A percentile compares a stretch with the other conserved stretches of the same genome.
phyloP scores from a whole-genome alignment of 2,329 filamentous ascomycete species.

The Claviceps sp. region DNA sequence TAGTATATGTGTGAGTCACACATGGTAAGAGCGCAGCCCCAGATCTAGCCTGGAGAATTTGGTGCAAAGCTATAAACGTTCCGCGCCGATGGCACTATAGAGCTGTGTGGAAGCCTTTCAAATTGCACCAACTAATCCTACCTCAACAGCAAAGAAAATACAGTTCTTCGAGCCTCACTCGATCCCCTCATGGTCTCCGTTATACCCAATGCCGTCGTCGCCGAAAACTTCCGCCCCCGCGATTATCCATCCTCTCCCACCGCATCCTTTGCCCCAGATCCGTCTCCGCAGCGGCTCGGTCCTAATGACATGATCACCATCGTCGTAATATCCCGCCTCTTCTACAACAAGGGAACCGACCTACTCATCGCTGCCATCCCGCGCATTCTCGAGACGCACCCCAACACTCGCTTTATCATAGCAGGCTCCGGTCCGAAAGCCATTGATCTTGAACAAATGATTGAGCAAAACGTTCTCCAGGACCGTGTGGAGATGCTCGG shows the following conservation, averaged over 20 bases:
- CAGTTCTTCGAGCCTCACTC: conserved; percentile 81
- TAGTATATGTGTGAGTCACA: conserved; percentile 96
- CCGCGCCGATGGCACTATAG: too few relatives aligned
- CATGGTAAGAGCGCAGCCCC: conserved; percentile 48
- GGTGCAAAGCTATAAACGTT: too few relatives aligned
- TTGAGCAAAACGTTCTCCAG: conserved; percentile 87
- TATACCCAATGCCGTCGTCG: conserved; percentile 93
- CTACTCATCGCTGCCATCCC: conserved; percentile 93
- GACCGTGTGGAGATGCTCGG: conserved; percentile 89
- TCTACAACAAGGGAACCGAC: conserved; percentile 98
- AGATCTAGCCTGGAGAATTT: background rate
- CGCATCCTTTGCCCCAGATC: conserved; percentile 26
- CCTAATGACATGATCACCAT: conserved; percentile 86
- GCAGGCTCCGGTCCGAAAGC: conserved; percentile 92
- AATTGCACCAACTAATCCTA: background rate
- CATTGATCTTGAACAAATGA: conserved; percentile 96
- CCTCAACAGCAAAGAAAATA: conserved; percentile 77
- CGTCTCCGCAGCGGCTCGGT: conserved; percentile 54
- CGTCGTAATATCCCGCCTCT: conserved; percentile 90
- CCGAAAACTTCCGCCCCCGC: conserved; percentile 79
- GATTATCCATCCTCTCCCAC: conserved; percentile 23
- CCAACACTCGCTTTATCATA: conserved; percentile 93
- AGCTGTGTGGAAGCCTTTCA: too few relatives aligned
- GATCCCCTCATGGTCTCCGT: conserved; percentile 96
- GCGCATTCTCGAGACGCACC: conserved; percentile 74